These are phyloP conservation scores for Prunus campanulata DNA, from an alignment of 306 rosid species.

Conservation along the genomic window DNA sequence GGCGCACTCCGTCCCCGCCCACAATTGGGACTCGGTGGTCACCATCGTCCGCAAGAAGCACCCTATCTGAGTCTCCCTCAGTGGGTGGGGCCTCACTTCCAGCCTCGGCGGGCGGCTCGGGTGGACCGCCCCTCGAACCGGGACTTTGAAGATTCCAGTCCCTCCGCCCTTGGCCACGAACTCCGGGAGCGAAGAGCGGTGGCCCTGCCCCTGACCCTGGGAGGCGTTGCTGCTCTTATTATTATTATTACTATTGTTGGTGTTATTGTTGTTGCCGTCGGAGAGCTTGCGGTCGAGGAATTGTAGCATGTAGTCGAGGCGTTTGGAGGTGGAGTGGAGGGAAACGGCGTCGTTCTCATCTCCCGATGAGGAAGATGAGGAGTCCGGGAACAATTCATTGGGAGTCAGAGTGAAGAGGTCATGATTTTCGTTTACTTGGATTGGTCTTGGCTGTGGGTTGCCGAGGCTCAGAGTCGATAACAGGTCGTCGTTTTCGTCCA, in stretches of 20 bases:
- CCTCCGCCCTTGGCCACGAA: slow-evolving; percentile 75
- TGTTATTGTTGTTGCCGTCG: slow-evolving; percentile 1
- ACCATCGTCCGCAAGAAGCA: slow-evolving; percentile 62
- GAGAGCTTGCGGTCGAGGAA: slow-evolving; percentile 85
- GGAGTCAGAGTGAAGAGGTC: neutral
- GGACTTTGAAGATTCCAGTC: slow-evolving; percentile 57
- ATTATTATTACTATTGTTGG: neutral
- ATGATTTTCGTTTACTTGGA: no score
- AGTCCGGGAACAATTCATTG: slow-evolving; percentile 13
- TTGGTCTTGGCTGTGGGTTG: neutral
- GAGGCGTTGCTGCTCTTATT: neutral
- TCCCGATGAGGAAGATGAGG: slow-evolving; percentile 37
- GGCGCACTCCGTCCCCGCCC: slow-evolving; percentile 79
- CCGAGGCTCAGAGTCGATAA: neutral
- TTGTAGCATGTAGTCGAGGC: slow-evolving; percentile 84
- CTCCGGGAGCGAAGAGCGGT: slow-evolving; percentile 47
- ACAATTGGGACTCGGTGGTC: slow-evolving; percentile 57
- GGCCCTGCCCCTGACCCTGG: neutral
- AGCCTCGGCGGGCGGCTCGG: slow-evolving; percentile 77
- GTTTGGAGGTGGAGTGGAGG: slow-evolving; percentile 67
- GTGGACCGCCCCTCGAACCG: slow-evolving; percentile 63
- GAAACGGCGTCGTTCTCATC: slow-evolving; percentile 47
- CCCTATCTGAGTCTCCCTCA: slow-evolving; percentile 84
- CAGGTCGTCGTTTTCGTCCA: slow-evolving; percentile 15
- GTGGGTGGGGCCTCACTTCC: slow-evolving; percentile 79